Evolutionary conservation across 352 stramenopile genomes (phyloP).

Genomic region (Globisporangium nunn): DNA sequence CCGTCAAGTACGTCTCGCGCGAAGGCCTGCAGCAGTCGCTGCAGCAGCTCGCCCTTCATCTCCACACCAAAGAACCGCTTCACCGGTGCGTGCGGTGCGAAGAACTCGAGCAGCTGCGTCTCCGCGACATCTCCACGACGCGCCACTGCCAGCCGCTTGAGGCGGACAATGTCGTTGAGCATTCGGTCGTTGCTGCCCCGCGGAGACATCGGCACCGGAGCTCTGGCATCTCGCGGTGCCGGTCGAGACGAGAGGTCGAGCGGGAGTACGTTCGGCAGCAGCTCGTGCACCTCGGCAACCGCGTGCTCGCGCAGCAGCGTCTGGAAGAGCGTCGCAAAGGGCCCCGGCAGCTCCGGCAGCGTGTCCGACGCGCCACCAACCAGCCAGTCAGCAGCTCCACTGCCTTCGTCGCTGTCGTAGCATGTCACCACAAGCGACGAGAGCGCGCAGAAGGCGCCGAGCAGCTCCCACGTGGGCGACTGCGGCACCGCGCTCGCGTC

Average conservation of each 20-base stretch:
- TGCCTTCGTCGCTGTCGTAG: constrained; percentile 13
- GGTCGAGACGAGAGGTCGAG: constrained; percentile 35
- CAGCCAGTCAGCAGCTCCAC: not conserved
- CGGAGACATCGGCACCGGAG: not conserved
- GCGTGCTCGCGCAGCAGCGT: constrained; percentile 36
- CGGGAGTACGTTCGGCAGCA: constrained; percentile 45
- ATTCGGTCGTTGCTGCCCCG: not conserved
- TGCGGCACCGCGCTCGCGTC: constrained; percentile 17
- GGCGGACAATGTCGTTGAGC: constrained; percentile 23
- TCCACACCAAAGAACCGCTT: constrained; percentile 66
- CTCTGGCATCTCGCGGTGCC: constrained; percentile 13
- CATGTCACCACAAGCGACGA: constrained; percentile 61
- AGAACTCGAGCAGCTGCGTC: constrained; percentile 18
- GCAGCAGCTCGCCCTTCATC: constrained; percentile 50
- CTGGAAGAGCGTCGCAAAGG: constrained; percentile 40
- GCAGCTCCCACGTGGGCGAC: constrained; percentile 11
- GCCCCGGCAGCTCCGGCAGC: constrained; percentile 14
- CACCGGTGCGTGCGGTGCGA: constrained; percentile 22
- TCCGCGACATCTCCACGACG: constrained; percentile 8
- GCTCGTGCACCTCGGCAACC: constrained; percentile 47
- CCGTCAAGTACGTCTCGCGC: constrained; percentile 20
- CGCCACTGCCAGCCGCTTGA: constrained; percentile 29
- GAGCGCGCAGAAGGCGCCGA: constrained; percentile 40
- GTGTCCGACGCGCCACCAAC: not conserved
- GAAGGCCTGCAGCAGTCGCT: constrained; percentile 27